These are phyloP conservation scores for Botrytis pseudocinerea DNA, from an alignment of 2,329 filamentous ascomycete genomes.

Conservation along the genomic window DNA sequence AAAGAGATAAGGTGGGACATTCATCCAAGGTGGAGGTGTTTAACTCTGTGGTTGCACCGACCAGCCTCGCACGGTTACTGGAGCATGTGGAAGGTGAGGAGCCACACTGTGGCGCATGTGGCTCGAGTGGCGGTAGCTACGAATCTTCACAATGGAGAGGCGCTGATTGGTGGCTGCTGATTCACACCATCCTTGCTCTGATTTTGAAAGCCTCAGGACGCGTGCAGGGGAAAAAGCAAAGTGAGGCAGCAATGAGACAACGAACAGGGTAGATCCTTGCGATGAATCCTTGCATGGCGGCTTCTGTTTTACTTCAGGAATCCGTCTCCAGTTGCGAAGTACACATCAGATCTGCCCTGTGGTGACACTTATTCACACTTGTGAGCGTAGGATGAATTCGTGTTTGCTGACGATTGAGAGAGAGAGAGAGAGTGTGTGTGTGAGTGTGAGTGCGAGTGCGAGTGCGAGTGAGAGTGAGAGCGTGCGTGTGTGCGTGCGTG, in stretches of 20 bases:
- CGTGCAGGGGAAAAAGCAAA: neutral
- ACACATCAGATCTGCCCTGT: conserved; percentile 8
- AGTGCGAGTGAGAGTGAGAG: neutral
- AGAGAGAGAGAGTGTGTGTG: too few relatives aligned
- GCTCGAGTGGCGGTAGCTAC: neutral
- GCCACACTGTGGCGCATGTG: neutral
- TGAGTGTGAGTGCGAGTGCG: neutral
- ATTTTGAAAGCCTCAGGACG: neutral
- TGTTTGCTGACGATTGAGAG: conserved; percentile 2
- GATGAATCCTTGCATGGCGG: neutral
- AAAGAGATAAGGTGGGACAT: conserved; percentile 3
- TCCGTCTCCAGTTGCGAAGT: neutral
- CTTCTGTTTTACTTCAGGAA: neutral
- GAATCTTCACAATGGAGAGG: too few relatives aligned
- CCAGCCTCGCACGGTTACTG: neutral
- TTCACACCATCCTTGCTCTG: neutral
- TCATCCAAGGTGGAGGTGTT: neutral
- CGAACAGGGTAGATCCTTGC: neutral
- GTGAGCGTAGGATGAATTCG: neutral
- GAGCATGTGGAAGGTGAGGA: neutral
- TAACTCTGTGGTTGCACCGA: neutral
- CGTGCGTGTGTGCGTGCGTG: neutral
- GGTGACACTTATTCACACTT: neutral
- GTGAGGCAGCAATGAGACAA: conserved; percentile 4
- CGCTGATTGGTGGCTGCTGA: too few relatives aligned